Evolutionary conservation across 805 yeast genomes (phyloP), one percentile per base, ranked within the genome.

Genomic region (Ogataea thermomethanolica): DNA sequence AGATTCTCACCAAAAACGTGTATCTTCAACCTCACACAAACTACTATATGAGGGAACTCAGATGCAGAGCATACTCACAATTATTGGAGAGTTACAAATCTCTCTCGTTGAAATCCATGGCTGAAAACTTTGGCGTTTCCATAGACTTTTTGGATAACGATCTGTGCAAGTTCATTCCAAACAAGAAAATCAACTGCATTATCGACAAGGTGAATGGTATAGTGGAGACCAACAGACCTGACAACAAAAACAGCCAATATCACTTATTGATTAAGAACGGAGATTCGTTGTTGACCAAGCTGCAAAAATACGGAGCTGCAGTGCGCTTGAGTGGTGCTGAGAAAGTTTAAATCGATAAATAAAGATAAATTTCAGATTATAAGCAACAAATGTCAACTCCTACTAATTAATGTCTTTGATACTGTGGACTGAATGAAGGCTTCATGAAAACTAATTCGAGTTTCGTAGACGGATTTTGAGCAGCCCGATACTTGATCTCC

Each of bases 301-400:
- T 93, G 58, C 99, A 93, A 64, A 93, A 90, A 64, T 93, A 91
- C 55, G 95, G 96, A 33, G 96, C 98, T 32, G 96, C 97, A 15
- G 98, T 93, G 35, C 85, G 95, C 62, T 74, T 93, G 55, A 84
- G 95, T 58, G 97, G 98, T 34, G 85, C 95, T 21, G 96, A 89
- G 59, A 74, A 79, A 51, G 79, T 76, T 32, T 61, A 48, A 17
- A 17, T 17, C 20, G 5, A 17, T 17, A 17, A 17, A 48, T 10
- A 29, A 13, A 27, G 26, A 25, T 25, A 25, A n/a, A 25, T 10
- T 17, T 26, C 15, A 34, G 17, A 8, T 15, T 17, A 17, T 4
- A 17, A 17, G 20, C 20, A 17, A 17, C 20, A 17, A 17, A 4
- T 17, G 20, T 17, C 5, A 17, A 17, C 20, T 17, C 20, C 5